phyloP scores from a whole-genome alignment of 2,329 filamentous ascomycete genomes.

The Raffaelea albimanens region DNA sequence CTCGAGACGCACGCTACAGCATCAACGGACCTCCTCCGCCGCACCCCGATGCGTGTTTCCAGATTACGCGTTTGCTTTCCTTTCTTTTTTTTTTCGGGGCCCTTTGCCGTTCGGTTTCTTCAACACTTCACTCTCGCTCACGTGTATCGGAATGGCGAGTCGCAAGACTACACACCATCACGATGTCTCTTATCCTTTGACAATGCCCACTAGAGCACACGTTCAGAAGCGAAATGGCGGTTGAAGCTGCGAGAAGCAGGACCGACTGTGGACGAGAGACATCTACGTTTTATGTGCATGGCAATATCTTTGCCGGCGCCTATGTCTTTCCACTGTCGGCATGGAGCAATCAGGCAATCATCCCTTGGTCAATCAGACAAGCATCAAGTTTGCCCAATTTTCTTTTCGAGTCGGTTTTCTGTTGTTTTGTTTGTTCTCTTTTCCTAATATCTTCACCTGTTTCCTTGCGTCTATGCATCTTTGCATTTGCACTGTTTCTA shows the following conservation, averaged over 20 bases:
- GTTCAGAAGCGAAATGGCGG: too few species aligned
- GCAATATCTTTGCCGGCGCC: too few species aligned
- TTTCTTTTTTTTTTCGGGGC: neutral
- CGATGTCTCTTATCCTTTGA: too few species aligned
- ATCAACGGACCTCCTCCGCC: too few species aligned
- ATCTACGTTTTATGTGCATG: too few species aligned
- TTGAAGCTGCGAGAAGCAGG: too few species aligned
- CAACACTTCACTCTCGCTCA: neutral
- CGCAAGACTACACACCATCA: too few species aligned
- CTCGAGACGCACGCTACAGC: too few species aligned
- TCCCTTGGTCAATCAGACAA: neutral
- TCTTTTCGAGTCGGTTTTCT: constrained; percentile 11
- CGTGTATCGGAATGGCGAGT: too few species aligned
- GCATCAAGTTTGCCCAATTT: constrained; percentile 17
- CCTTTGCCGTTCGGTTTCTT: neutral
- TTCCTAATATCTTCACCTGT: neutral
- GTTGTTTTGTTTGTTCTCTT: constrained; percentile 6
- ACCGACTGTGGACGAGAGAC: too few species aligned
- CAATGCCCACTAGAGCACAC: too few species aligned
- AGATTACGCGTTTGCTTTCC: neutral
- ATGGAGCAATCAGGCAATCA: neutral
- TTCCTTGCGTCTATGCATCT: constrained; percentile 1
- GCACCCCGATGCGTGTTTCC: too few species aligned
- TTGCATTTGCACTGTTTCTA: neutral
- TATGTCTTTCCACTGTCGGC: neutral